These are phyloP conservation scores for Penicillium coprophilum DNA, from an alignment of 495 filamentous ascomycete genomes.

Conservation along the genomic window DNA sequence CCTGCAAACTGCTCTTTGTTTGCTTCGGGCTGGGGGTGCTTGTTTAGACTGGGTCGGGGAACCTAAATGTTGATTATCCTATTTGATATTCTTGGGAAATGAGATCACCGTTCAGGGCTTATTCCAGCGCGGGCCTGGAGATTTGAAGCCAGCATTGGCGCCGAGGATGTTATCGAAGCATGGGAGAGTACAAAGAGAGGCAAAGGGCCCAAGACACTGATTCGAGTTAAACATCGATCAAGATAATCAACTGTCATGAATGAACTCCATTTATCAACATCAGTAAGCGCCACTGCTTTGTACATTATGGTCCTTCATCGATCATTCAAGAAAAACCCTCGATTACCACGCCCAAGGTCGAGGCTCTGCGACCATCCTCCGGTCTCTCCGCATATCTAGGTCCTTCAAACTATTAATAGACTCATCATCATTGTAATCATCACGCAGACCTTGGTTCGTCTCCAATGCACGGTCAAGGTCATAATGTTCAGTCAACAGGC, in stretches of 20 bases:
- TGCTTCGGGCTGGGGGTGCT: constrained; percentile 70
- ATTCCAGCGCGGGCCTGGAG: constrained; percentile 80
- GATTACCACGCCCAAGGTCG: constrained; percentile 22
- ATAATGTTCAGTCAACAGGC: constrained; percentile 52
- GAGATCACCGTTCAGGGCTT: constrained; percentile 78
- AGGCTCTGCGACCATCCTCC: constrained; percentile 2
- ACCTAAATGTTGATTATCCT: constrained; percentile 72
- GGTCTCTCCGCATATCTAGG: constrained; percentile 14
- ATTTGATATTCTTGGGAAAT: constrained; percentile 76
- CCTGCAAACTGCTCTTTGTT: constrained; percentile 72
- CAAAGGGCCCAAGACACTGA: constrained; percentile 81
- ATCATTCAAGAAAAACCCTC: neutral
- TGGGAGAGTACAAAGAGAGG: constrained; percentile 76
- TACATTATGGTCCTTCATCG: constrained; percentile 12
- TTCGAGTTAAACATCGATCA: constrained; percentile 43
- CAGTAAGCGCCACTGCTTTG: constrained; percentile 4
- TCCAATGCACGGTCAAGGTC: constrained; percentile 53
- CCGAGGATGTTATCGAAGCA: constrained; percentile 63
- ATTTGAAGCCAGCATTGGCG: constrained; percentile 74
- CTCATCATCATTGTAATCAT: constrained; percentile 4
- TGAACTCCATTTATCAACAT: constrained; percentile 8
- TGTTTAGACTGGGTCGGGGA: constrained; percentile 84
- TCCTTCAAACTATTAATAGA: constrained; percentile 17
- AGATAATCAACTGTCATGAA: neutral
- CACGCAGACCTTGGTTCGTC: constrained; percentile 25